Evolutionary conservation across 73 alveolate genomes (phyloP).

Genomic region (Tetrahymena elliotti): DNA sequence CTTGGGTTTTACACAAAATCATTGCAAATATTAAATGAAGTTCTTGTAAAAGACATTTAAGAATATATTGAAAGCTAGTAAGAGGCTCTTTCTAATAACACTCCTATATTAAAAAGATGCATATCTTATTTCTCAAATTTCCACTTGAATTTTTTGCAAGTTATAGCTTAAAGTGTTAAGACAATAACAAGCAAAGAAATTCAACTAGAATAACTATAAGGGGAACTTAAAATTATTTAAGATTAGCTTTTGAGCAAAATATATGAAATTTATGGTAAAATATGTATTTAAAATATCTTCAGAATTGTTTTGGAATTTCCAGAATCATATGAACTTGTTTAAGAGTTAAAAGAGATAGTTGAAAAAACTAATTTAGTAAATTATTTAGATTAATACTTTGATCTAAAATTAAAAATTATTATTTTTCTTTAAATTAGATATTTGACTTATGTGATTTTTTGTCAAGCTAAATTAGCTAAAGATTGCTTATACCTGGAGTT

Average conservation of each 20-base stretch:
- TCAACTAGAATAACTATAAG: background rate
- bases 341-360: background rate
- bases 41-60: background rate
- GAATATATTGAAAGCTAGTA: background rate
- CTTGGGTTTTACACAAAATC: background rate
- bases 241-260: background rate
- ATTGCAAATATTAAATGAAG: background rate
- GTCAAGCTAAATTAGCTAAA: background rate
- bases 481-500: slow-evolving; percentile 30
- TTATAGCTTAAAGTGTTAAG: background rate
- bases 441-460: slow-evolving; percentile 1
- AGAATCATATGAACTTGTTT: background rate
- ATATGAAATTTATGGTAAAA: background rate
- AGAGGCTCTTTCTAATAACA: background rate
- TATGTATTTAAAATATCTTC: background rate
- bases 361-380: background rate
- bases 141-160: background rate
- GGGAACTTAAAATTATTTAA: background rate
- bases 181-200: background rate
- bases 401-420: background rate
- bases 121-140: background rate
- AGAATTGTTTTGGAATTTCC: background rate
- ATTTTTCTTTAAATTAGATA: background rate
- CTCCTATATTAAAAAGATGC: background rate
- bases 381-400: background rate